These are phyloP conservation scores for Nakazawaea pomicola DNA, from an alignment of 805 yeast species.

Conservation along the genomic window DNA sequence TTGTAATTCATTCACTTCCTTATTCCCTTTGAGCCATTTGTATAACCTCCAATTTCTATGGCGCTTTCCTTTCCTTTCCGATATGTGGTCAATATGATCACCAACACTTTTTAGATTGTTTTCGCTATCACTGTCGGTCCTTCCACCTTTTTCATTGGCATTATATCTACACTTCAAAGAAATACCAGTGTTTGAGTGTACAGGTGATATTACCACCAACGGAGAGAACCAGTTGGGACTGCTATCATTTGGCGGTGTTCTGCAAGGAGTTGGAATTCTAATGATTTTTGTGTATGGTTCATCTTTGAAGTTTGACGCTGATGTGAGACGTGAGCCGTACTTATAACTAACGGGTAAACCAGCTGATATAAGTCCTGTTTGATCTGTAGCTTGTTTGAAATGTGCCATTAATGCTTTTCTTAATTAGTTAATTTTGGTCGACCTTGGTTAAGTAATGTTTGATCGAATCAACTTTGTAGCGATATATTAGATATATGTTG, in stretches of 20 bases:
- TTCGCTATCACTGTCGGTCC: no score
- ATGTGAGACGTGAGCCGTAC: not conserved
- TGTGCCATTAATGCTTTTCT: not conserved
- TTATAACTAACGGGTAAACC: not conserved
- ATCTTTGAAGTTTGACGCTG: not conserved
- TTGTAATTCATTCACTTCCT: not conserved
- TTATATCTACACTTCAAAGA: no score
- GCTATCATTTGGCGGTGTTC: not conserved
- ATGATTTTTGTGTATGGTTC: not conserved
- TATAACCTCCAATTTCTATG: constrained; percentile 2
- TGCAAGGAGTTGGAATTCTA: constrained; percentile 4
- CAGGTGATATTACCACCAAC: no score
- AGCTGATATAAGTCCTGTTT: not conserved
- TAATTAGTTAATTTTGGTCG: no score
- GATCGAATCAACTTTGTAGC: no score
- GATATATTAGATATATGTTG: no score
- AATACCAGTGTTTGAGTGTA: not conserved
- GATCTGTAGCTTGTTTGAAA: no score
- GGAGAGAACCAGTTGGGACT: no score
- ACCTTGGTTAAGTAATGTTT: no score
- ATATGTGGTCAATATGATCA: not conserved
- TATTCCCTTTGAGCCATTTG: constrained; percentile 1
- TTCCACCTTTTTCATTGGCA: no score
- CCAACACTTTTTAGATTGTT: no score
- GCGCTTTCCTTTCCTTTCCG: not conserved